Base-by-base conservation (phyloP, 495 filamentous ascomycete species). In the Aspergillus carlsbadensis region DNA sequence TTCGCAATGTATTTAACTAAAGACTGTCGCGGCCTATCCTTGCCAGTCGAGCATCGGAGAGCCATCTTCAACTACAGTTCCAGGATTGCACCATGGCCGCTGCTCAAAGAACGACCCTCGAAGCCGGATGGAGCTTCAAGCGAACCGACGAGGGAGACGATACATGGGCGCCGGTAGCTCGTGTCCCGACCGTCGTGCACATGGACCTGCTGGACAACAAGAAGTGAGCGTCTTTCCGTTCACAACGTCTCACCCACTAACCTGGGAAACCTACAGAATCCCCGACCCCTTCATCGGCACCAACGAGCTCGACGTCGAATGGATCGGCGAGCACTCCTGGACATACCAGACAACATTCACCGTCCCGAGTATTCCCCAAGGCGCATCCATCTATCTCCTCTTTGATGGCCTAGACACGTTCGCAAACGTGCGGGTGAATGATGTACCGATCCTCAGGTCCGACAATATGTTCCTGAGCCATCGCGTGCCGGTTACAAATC, bases 281-380 rank as follows among this genome's bases (percentile, higher is more conserved):
- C 26, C 84, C 7, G 81, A 91, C 59, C 85, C 87, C 1, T 88
- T 83, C 62, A 74, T 87, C 55, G 84, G 80, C 42, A 79, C 86
- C 69, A 89, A 89, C 64, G 88, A 92, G 67, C 73, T 79, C 35
- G 71, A 80, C 46, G 82, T 87, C 6, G 88, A 90, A 74, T 90
- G 87, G 87, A 75, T 92, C 14, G 87, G 85, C 53, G 87, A 91
- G 63, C 73, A 75, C 21, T 67, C 72, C 56, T 92, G 88, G 88
- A 63, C 78, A 15, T 92, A 58, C 22, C 47, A 24, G 2, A 52
- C 47, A 5, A 43, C 39, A 6, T 53, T 58, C 18, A 13, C 13
- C 5, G 29, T 41, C 7, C 48, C 56, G 11, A 6, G 31, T 20
- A 22, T 26, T 1, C 22, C 6, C 6, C 21, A 26, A 4, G 14